These are phyloP conservation scores for Houttuynia cordata DNA, from an alignment of 164 flowering plant species.

Conservation along the genomic window DNA sequence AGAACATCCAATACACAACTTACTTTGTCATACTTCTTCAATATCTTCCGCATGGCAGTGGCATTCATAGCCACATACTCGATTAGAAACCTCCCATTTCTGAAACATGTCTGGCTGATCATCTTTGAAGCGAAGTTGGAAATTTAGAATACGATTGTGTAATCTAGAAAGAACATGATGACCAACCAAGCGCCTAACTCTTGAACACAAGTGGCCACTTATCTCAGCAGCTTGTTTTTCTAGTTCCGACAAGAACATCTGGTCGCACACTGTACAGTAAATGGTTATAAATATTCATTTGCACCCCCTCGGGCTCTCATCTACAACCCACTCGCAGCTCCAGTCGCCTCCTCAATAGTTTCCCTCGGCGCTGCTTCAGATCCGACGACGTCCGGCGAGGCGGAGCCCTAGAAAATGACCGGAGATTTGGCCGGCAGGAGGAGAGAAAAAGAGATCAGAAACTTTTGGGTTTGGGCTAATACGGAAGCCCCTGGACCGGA, in stretches of 20 bases:
- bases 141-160: slow-evolving; percentile 32
- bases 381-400: not conserved
- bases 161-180: slow-evolving; percentile 47
- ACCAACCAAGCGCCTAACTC: slow-evolving; percentile 60
- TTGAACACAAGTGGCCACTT: slow-evolving; percentile 56
- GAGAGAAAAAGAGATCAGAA: not conserved
- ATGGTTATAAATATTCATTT: too few species aligned
- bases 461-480: too few species aligned
- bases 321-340: not conserved
- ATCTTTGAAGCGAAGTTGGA: too few species aligned
- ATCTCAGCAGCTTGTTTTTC: slow-evolving; percentile 70
- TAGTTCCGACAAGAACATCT: slow-evolving; percentile 71
- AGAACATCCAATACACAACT: too few species aligned
- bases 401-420: not conserved
- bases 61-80: slow-evolving; percentile 85
- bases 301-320: not conserved
- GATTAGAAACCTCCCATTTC: too few species aligned
- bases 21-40: slow-evolving; percentile 93
- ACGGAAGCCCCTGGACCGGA: too few species aligned
- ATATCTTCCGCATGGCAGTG: slow-evolving; percentile 71
- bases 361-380: not conserved
- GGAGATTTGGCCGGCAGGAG: not conserved
- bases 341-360: not conserved
- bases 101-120: too few species aligned
- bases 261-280: slow-evolving; percentile 50